Percentiles rank a stretch among this genome's conserved stretches.
Evolutionary conservation across 169 alveolate species (phyloP).

Genomic region (Amoebophrya sp.): DNA sequence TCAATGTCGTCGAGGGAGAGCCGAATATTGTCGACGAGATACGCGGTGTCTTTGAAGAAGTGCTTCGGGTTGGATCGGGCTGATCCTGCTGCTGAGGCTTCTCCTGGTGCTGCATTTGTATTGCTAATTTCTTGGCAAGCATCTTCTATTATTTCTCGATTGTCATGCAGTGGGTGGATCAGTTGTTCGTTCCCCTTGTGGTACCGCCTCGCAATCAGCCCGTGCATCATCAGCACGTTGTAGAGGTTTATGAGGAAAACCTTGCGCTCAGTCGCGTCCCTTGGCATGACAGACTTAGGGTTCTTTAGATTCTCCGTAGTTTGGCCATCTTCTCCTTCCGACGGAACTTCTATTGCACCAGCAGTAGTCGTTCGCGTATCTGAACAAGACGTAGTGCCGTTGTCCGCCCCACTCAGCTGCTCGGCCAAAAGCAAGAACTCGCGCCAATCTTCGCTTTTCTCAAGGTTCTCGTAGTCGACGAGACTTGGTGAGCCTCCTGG

Average conservation of each 20-base stretch:
- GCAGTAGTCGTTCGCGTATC: too few species aligned
- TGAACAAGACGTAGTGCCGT: too few species aligned
- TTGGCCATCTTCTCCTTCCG: too few species aligned
- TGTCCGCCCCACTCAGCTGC: too few species aligned
- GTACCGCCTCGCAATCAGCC: not conserved
- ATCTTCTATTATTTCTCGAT: too few species aligned
- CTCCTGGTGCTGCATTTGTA: too few species aligned
- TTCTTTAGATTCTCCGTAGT: too few species aligned
- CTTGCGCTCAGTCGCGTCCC: not conserved
- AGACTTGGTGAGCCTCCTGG: too few species aligned
- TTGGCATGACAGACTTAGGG: not conserved
- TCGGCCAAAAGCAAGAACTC: not conserved
- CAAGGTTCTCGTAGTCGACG: not conserved
- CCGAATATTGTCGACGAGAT: not conserved
- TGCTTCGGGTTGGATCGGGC: not conserved
- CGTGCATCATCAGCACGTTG: constrained; percentile 24
- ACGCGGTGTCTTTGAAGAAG: not conserved
- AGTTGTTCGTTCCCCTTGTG: not conserved
- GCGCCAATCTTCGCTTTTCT: not conserved
- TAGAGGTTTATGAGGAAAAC: not conserved
- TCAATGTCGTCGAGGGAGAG: not conserved
- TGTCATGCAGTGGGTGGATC: not conserved
- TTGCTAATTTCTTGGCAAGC: too few species aligned
- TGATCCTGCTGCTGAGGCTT: not conserved
- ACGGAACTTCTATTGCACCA: too few species aligned